Conservation (phyloP, 768 basidiomycete species). For the Hebeloma cylindrosporum region DNA sequence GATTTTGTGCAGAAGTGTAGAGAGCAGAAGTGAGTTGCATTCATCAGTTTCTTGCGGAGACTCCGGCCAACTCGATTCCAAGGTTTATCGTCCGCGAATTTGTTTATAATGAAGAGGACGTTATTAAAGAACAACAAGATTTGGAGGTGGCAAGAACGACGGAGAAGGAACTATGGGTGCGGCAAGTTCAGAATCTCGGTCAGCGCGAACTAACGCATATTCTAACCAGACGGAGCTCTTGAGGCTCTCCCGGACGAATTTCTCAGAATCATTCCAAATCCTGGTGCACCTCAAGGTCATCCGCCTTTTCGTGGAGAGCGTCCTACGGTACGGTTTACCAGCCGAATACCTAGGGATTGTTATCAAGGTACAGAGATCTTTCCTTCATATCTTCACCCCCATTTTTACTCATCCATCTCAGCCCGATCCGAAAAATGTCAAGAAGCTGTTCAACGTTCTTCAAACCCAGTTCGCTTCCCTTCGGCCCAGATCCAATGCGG, state of each 20-base stretch:
- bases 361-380: conserved; percentile 59
- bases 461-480: conserved; percentile 83
- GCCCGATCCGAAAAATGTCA: conserved; percentile 85
- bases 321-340: conserved; percentile 92
- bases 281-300: conserved; percentile 92
- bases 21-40: conserved; percentile 78
- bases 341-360: conserved; percentile 83
- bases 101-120: conserved; percentile 78
- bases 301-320: conserved; percentile 91
- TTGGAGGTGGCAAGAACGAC: conserved; percentile 76
- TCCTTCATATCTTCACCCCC: background rate
- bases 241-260: conserved; percentile 88
- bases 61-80: background rate
- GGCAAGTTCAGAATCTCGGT: conserved; percentile 20
- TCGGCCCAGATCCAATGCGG: conserved; percentile 60
- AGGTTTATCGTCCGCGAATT: conserved; percentile 98
- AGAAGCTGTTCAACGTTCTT: conserved; percentile 73
- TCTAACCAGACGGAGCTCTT: conserved; percentile 82
- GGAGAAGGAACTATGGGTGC: conserved; percentile 96
- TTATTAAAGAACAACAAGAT: conserved; percentile 80
- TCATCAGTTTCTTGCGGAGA: conserved; percentile 1
- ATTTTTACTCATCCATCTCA: conserved; percentile 29
- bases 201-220: conserved; percentile 1
- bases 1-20: conserved; percentile 92
- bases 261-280: conserved; percentile 94